These are phyloP conservation scores for Selaginella tamariscina DNA, from an alignment of 75 land plant genomes.

Conservation along the genomic window DNA sequence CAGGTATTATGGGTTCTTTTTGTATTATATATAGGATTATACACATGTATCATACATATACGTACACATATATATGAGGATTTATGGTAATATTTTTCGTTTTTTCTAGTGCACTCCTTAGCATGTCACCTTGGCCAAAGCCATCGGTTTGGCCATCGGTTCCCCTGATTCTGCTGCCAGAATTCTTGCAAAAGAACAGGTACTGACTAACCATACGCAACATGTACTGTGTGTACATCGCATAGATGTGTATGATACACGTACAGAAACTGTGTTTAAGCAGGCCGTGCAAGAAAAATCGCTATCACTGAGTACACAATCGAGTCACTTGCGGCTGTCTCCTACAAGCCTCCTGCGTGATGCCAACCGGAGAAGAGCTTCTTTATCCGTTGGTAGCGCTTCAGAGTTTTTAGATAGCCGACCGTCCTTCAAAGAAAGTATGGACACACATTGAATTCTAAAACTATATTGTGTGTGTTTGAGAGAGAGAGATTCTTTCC, in stretches of 20 bases:
- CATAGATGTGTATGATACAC: background rate
- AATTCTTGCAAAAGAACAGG: conserved; percentile 75
- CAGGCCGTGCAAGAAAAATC: conserved; percentile 42
- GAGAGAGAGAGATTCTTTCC: background rate
- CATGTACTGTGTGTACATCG: background rate
- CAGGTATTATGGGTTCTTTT: no score
- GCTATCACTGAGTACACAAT: conserved; percentile 48
- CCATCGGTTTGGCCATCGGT: conserved; percentile 84
- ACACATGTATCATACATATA: no score
- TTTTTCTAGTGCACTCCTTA: conserved; percentile 78
- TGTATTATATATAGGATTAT: no score
- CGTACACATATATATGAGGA: no score
- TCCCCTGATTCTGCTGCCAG: conserved; percentile 55
- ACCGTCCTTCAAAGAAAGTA: conserved; percentile 27
- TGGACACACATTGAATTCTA: no score
- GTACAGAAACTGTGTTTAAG: background rate
- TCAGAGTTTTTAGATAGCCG: conserved; percentile 51
- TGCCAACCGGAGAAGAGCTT: conserved; percentile 88
- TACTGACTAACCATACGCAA: conserved; percentile 17
- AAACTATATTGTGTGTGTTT: no score
- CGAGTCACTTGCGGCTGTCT: conserved; percentile 60
- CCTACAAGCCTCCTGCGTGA: conserved; percentile 74
- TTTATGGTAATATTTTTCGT: no score
- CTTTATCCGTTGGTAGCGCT: conserved; percentile 71
- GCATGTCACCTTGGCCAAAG: conserved; percentile 97